Base-by-base conservation (phyloP, 2,329 filamentous ascomycete genomes). In the Cladosporium oxysporum region DNA sequence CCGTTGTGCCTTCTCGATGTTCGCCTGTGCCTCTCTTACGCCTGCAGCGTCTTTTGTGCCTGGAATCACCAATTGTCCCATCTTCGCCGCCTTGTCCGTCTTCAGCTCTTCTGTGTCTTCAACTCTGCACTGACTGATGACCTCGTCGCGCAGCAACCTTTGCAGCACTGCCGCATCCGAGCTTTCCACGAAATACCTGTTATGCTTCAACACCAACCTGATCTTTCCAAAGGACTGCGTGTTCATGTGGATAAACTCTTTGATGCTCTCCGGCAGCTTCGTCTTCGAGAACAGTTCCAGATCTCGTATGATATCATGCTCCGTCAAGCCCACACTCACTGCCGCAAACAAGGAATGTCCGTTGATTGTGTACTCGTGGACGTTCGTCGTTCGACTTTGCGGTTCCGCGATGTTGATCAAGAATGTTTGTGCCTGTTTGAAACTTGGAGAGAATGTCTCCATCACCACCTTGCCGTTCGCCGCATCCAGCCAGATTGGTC, bases 361-460 rank as follows among this genome's bases (percentile, higher is more conserved):
- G 2, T 93, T 97, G 73, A 99, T 85, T 65, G 89, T 87, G 79
- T 98, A 98, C 79, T 99, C 94, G 81, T 98, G 95, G 69, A 98
- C 87, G 75, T 93, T 94, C 5, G 89, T 91, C 66, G 95, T 94
- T 67, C 94, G 88, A 41, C 93, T 97, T 66, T 94, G 84, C 21
- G 94, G 95, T 80, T 99, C 94, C 69, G 94, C 92, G 71, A 99
- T 94, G 57, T 95, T 97, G 73, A 96, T 97, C 66, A 99, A 83
- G 76, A 99, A 97, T 77, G 97, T 93, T 76, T 97, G 93, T 0
- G 92, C 94, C 74, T 93, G 90, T 66, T 90, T 86, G 66, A 94
- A 93, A 65, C 95, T 83, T 2, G 93, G 91, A 62, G 91, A 94
- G 81, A 97, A 98, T 72, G 93, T 96, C 82, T 99, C 94, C 52